phyloP scores from a whole-genome alignment of 2,329 filamentous ascomycete species.

The Boeremia lycopersici region DNA sequence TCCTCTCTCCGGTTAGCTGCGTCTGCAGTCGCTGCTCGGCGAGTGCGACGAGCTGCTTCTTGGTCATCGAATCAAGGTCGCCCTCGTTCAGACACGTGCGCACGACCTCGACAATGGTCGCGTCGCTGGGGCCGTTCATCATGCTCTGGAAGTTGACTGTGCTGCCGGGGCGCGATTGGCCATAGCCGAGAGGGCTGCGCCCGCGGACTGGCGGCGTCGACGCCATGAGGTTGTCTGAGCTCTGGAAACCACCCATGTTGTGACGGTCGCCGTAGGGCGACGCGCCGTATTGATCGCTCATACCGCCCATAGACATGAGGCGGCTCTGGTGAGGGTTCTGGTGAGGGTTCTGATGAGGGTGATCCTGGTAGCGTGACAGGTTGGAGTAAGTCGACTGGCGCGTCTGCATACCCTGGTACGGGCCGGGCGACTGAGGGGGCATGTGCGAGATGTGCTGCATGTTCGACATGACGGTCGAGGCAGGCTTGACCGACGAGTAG shows the following conservation, averaged over 20 bases:
- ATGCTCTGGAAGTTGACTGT: slow-evolving; percentile 65
- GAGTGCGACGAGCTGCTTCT: slow-evolving; percentile 86
- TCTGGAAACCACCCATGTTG: slow-evolving; percentile 52
- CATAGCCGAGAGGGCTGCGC: slow-evolving; percentile 58
- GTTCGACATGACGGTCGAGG: slow-evolving; percentile 84
- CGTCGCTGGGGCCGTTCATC: slow-evolving; percentile 73
- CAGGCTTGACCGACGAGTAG: slow-evolving; percentile 88
- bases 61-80: slow-evolving; percentile 95
- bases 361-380: slow-evolving; percentile 67
- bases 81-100: slow-evolving; percentile 83
- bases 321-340: slow-evolving; percentile 59
- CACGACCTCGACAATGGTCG: slow-evolving; percentile 81
- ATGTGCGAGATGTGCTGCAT: slow-evolving; percentile 77
- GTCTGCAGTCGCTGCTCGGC: slow-evolving; percentile 94
- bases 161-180: slow-evolving; percentile 58
- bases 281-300: slow-evolving; percentile 51
- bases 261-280: slow-evolving; percentile 49
- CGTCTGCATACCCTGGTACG: slow-evolving; percentile 67
- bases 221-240: slow-evolving; percentile 49
- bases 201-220: slow-evolving; percentile 46
- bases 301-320: slow-evolving; percentile 66
- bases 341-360: slow-evolving; percentile 63
- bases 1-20: slow-evolving; percentile 82
- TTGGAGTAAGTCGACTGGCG: slow-evolving; percentile 76
- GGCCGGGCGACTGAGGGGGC: slow-evolving; percentile 77